Conservation (phyloP, 257 asterid genomes). For the Penstemon barbatus region DNA sequence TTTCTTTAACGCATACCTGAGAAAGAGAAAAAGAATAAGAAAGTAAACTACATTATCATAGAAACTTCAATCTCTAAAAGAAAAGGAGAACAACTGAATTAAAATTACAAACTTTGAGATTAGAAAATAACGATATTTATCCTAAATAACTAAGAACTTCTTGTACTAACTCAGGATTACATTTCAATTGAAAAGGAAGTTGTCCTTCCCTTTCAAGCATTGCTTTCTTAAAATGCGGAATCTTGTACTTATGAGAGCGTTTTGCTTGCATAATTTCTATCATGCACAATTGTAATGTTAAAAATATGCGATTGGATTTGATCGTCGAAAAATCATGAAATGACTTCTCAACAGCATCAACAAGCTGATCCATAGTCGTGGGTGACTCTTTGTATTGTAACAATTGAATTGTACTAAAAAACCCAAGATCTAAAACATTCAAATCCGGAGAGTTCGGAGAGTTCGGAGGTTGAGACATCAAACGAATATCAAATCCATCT, state of each 20-base stretch:
- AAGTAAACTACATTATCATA: too few species aligned
- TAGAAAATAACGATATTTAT: background rate
- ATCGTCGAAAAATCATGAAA: background rate
- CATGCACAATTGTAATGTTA: conserved; percentile 21
- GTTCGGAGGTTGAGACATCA: too few species aligned
- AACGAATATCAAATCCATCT: too few species aligned
- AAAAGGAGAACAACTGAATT: too few species aligned
- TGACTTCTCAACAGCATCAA: background rate
- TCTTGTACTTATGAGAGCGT: conserved; percentile 8
- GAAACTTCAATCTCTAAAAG: too few species aligned
- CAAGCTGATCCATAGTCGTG: background rate
- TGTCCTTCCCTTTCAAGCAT: conserved; percentile 12
- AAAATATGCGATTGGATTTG: conserved; percentile 5
- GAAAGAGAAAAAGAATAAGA: too few species aligned
- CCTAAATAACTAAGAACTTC: conserved; percentile 1
- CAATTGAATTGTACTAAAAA: background rate
- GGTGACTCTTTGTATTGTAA: conserved; percentile 2
- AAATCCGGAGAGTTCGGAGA: too few species aligned
- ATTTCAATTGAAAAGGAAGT: conserved; percentile 13
- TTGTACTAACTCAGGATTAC: background rate
- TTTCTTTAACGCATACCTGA: too few species aligned
- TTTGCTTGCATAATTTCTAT: background rate
- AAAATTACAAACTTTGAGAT: too few species aligned
- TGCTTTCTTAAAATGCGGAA: conserved; percentile 12
- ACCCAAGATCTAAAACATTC: too few species aligned